Evolutionary conservation across 305 asterid species (phyloP).

Genomic region (Fraxinus greggii): DNA sequence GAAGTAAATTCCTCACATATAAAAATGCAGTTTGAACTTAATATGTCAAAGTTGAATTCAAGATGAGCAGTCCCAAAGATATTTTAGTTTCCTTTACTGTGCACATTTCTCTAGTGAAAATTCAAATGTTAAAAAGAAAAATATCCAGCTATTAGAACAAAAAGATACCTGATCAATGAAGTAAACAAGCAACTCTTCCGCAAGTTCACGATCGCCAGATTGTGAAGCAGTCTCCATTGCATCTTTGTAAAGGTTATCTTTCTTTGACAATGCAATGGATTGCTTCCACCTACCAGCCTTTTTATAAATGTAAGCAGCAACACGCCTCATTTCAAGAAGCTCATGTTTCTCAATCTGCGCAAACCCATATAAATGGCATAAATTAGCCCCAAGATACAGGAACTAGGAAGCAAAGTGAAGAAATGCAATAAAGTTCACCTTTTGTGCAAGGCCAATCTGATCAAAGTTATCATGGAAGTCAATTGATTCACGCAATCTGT

Average conservation of each 20-base stretch:
- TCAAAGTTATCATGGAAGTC: constrained; percentile 94
- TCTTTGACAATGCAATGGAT: constrained; percentile 95
- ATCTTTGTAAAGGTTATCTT: constrained; percentile 92
- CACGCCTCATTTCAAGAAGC: constrained; percentile 99
- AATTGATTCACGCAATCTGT: constrained; percentile 89
- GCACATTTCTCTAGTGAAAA: not conserved
- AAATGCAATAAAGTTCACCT: constrained; percentile 44
- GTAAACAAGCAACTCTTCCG: constrained; percentile 97
- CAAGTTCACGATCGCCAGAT: constrained; percentile 99
- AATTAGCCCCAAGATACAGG: constrained; percentile 16
- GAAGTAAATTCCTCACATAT: not conserved
- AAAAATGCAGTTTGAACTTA: not conserved
- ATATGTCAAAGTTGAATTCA: not conserved
- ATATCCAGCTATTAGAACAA: constrained; percentile 10
- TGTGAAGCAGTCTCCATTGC: constrained; percentile 99
- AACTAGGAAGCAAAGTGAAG: not conserved
- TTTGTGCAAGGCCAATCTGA: constrained; percentile 98
- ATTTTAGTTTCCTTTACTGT: not conserved
- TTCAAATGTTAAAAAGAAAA: not conserved
- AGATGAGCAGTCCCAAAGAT: not conserved
- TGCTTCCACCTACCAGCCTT: constrained; percentile 99
- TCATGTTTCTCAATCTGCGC: constrained; percentile 96
- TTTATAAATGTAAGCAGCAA: constrained; percentile 96
- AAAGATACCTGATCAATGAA: constrained; percentile 82
- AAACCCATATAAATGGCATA: constrained; percentile 17